Percentiles rank a stretch among this genome's conserved stretches.
Conservation (phyloP, 768 basidiomycete species). For the Leccinellum luteum region DNA sequence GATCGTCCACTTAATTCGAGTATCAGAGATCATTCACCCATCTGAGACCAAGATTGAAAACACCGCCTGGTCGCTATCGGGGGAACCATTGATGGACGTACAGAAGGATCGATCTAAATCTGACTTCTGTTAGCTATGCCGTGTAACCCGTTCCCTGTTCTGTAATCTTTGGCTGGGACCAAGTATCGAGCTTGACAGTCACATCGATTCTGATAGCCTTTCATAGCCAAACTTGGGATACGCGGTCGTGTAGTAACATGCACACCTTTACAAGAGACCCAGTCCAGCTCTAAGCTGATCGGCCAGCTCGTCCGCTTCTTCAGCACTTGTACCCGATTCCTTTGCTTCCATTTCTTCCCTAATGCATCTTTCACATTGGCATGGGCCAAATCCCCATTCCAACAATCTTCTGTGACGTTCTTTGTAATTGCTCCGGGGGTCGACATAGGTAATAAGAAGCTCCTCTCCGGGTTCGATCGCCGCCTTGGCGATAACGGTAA, state of each 20-base stretch:
- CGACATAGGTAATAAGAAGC: conserved; percentile 74
- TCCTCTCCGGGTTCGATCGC: conserved; percentile 72
- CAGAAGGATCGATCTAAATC: not conserved
- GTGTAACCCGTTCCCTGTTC: no score
- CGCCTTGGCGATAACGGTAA: conserved; percentile 67
- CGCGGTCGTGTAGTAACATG: not conserved
- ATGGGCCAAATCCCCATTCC: conserved; percentile 76
- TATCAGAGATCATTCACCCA: not conserved
- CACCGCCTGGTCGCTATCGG: not conserved
- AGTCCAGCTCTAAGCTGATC: conserved; percentile 63
- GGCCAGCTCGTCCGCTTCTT: conserved; percentile 46
- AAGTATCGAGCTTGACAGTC: not conserved
- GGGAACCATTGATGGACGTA: not conserved
- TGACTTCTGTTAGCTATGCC: not conserved
- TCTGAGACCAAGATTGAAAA: not conserved
- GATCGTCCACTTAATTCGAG: not conserved
- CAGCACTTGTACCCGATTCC: conserved; percentile 1
- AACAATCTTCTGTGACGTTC: conserved; percentile 52
- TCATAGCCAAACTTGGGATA: not conserved
- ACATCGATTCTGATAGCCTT: not conserved
- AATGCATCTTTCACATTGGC: conserved; percentile 65
- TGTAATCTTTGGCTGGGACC: not conserved
- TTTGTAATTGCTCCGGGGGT: conserved; percentile 44
- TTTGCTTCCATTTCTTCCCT: conserved; percentile 46
- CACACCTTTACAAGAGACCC: conserved; percentile 41